Evolutionary conservation across 768 basidiomycete genomes (phyloP).

Genomic region (Gloeopeniophorella convolvens): DNA sequence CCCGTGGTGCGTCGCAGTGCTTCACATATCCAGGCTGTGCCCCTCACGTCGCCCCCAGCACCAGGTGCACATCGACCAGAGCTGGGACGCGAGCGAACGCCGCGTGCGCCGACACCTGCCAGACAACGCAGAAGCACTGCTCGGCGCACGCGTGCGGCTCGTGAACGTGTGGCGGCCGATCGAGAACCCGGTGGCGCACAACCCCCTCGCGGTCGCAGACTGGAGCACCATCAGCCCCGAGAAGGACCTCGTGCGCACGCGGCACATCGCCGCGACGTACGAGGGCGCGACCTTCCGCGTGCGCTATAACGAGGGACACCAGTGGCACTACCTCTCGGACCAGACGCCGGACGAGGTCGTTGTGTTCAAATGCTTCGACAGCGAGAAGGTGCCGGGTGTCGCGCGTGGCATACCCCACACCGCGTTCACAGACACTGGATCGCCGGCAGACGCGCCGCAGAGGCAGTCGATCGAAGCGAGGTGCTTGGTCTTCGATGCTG

Average conservation of each 20-base stretch:
- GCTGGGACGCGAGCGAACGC: slow-evolving; percentile 29
- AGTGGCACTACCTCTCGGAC: slow-evolving; percentile 31
- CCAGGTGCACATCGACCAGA: slow-evolving; percentile 43
- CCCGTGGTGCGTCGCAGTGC: slow-evolving; percentile 35
- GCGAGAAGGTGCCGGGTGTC: slow-evolving; percentile 32
- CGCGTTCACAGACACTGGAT: slow-evolving; percentile 34
- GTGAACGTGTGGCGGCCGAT: slow-evolving; percentile 46
- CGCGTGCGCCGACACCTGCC: slow-evolving; percentile 36
- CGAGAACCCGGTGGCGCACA: slow-evolving; percentile 32
- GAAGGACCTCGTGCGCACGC: slow-evolving; percentile 33
- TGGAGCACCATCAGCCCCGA: slow-evolving; percentile 32
- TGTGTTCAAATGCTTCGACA: slow-evolving; percentile 38
- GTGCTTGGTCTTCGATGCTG: slow-evolving; percentile 35
- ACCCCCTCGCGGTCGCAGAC: slow-evolving; percentile 38
- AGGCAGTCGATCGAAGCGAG: slow-evolving; percentile 41
- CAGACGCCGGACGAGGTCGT: slow-evolving; percentile 25
- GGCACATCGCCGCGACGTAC: slow-evolving; percentile 30
- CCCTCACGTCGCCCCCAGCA: slow-evolving; percentile 21
- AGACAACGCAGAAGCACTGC: slow-evolving; percentile 36
- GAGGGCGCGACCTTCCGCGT: slow-evolving; percentile 30
- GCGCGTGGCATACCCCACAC: slow-evolving; percentile 39
- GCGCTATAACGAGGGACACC: slow-evolving; percentile 27
- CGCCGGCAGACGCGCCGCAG: slow-evolving; percentile 31
- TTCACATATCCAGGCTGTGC: no score
- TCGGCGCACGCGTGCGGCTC: slow-evolving; percentile 36